These are phyloP conservation scores for Porcisia hertigi DNA, from an alignment of 208 protist genomes.

Conservation along the genomic window DNA sequence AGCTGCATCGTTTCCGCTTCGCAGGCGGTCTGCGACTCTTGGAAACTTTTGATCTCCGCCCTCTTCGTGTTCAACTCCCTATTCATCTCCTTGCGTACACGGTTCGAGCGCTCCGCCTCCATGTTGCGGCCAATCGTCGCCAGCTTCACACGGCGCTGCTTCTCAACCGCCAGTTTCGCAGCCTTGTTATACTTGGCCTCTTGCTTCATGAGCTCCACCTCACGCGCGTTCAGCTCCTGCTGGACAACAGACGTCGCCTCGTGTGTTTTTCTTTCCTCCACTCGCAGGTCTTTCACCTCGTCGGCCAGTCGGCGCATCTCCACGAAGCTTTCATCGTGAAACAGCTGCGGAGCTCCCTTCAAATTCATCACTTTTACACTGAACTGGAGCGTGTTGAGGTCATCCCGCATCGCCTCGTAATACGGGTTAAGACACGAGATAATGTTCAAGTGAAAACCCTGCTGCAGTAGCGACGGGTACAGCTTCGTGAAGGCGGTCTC, in stretches of 20 bases:
- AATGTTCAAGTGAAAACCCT: constrained; percentile 71
- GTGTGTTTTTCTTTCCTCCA: constrained; percentile 55
- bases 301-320: constrained; percentile 79
- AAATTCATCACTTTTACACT: constrained; percentile 60
- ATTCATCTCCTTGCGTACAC: constrained; percentile 32
- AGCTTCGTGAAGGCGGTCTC: constrained; percentile 83
- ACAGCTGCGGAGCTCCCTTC: constrained; percentile 57
- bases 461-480: constrained; percentile 68
- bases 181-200: constrained; percentile 68
- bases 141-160: constrained; percentile 45
- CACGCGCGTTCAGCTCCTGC: constrained; percentile 79
- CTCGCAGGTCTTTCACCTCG: constrained; percentile 81
- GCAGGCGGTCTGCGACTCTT: constrained; percentile 31
- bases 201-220: constrained; percentile 88
- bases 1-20: constrained; percentile 24
- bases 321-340: constrained; percentile 74
- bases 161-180: constrained; percentile 30
- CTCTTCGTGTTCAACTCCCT: constrained; percentile 42
- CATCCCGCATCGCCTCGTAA: constrained; percentile 79
- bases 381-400: constrained; percentile 69
- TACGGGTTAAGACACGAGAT: constrained; percentile 83
- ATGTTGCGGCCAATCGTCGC: constrained; percentile 53
- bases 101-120: constrained; percentile 45
- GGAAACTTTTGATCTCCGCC: constrained; percentile 36
- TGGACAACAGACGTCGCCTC: constrained; percentile 78